A percentile compares a stretch with the other conserved stretches of the same genome.
Conservation (phyloP, 164 flowering plant species). For the Chimonanthus salicifolius region DNA sequence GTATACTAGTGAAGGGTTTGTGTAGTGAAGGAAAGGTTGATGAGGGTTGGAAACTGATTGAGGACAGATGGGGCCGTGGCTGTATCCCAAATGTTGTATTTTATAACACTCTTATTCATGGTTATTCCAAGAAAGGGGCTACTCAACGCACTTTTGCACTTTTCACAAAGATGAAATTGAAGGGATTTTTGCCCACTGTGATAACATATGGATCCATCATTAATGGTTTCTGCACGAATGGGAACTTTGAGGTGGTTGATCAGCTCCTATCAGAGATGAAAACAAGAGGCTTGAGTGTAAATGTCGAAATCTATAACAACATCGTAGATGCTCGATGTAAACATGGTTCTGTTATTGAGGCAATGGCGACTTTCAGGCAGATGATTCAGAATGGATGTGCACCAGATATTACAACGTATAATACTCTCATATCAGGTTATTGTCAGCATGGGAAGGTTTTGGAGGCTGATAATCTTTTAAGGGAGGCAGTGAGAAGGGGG, state of each 20-base stretch:
- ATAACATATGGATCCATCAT: slow-evolving; percentile 68
- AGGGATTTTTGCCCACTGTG: slow-evolving; percentile 59
- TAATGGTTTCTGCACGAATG: slow-evolving; percentile 53
- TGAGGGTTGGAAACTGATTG: slow-evolving; percentile 59
- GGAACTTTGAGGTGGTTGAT: slow-evolving; percentile 47
- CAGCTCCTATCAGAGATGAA: slow-evolving; percentile 55
- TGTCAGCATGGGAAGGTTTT: slow-evolving; percentile 47
- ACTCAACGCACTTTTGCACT: slow-evolving; percentile 36
- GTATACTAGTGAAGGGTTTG: slow-evolving; percentile 64
- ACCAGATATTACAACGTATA: slow-evolving; percentile 63
- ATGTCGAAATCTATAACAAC: slow-evolving; percentile 46
- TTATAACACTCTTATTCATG: slow-evolving; percentile 70
- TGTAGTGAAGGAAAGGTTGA: slow-evolving; percentile 52
- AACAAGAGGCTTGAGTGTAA: slow-evolving; percentile 42
- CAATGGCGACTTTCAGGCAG: slow-evolving; percentile 25
- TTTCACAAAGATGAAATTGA: slow-evolving; percentile 52
- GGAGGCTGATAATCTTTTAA: slow-evolving; percentile 51
- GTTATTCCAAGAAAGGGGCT: slow-evolving; percentile 64
- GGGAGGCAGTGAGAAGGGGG: slow-evolving; percentile 36
- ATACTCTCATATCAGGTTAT: slow-evolving; percentile 43
- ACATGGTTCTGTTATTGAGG: slow-evolving; percentile 39
- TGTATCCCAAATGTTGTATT: slow-evolving; percentile 72
- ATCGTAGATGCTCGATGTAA: slow-evolving; percentile 53
- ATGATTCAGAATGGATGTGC: slow-evolving; percentile 43
- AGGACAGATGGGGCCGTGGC: slow-evolving; percentile 59